A percentile compares a stretch with the other conserved stretches of the same genome.
phyloP scores from a whole-genome alignment of 371 early-diverging fungal genomes.

The Lichtheimia ornata region DNA sequence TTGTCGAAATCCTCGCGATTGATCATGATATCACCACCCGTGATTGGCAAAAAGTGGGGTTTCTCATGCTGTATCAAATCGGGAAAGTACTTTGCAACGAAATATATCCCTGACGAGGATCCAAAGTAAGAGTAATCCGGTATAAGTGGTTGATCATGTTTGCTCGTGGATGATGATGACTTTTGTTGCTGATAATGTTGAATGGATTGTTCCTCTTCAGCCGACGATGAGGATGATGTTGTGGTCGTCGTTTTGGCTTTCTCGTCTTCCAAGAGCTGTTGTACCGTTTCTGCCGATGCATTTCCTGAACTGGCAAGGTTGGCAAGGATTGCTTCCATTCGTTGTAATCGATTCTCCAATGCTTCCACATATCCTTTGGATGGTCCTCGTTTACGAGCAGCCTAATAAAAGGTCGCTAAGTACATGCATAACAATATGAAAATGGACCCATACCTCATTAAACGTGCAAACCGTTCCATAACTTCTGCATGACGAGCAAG shows the following conservation, averaged over 20 bases:
- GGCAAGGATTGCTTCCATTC: constrained; percentile 20
- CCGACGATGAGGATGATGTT: neutral
- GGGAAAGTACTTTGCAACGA: constrained; percentile 29
- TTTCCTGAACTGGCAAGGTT: constrained; percentile 34
- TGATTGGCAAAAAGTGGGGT: neutral
- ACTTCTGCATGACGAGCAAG: constrained; percentile 17
- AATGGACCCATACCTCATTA: constrained; percentile 12
- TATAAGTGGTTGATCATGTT: neutral
- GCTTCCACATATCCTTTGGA: constrained; percentile 41
- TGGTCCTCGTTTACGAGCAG: constrained; percentile 51
- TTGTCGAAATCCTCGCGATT: neutral
- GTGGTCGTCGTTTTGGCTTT: too few relatives aligned
- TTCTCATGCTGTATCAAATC: neutral
- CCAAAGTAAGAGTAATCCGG: constrained; percentile 28
- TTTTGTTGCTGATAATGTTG: neutral
- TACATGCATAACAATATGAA: too few relatives aligned
- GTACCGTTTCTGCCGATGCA: constrained; percentile 17
- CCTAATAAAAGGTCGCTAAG: neutral
- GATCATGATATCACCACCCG: neutral
- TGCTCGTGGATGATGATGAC: neutral
- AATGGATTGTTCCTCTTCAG: neutral
- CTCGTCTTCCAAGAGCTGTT: too few relatives aligned
- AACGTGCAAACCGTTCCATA: constrained; percentile 19
- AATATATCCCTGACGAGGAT: constrained; percentile 43
- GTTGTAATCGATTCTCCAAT: constrained; percentile 19